Evolutionary conservation across 78 protist species (phyloP).

Genomic region (Dictyostelium citrinum): DNA sequence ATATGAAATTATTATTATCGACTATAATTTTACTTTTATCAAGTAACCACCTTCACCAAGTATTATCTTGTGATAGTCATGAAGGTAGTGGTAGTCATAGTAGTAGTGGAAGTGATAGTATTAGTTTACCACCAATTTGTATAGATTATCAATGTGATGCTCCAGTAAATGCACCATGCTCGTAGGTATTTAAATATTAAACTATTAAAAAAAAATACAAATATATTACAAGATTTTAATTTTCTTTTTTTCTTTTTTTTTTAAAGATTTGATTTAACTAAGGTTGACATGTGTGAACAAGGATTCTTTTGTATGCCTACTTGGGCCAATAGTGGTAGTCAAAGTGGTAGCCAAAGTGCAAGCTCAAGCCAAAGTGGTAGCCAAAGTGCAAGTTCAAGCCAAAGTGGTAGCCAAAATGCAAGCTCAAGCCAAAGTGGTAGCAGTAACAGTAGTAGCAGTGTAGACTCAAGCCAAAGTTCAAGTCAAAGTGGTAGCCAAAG

Average conservation of each 20-base stretch:
- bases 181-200: neutral
- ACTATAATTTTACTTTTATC: slow-evolving; percentile 4
- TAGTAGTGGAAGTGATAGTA: neutral
- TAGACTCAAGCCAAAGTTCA: neutral
- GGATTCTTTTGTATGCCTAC: neutral
- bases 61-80: neutral
- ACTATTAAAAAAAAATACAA: neutral
- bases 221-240: neutral
- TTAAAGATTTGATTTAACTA: neutral
- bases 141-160: slow-evolving; percentile 7
- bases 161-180: neutral
- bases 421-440: neutral
- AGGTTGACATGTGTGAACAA: neutral
- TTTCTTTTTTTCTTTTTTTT: neutral
- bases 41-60: neutral
- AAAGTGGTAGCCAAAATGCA: neutral
- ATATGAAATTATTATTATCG: neutral
- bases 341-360: neutral
- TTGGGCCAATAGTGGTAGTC: neutral
- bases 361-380: neutral
- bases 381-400: neutral
- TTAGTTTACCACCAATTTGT: neutral
- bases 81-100: neutral
- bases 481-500: too few relatives aligned
- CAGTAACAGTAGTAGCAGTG: neutral